Evolutionary conservation across 164 flowering plant genomes (phyloP), one percentile per base, ranked within the genome.

Genomic region (Nymphaea colorata): DNA sequence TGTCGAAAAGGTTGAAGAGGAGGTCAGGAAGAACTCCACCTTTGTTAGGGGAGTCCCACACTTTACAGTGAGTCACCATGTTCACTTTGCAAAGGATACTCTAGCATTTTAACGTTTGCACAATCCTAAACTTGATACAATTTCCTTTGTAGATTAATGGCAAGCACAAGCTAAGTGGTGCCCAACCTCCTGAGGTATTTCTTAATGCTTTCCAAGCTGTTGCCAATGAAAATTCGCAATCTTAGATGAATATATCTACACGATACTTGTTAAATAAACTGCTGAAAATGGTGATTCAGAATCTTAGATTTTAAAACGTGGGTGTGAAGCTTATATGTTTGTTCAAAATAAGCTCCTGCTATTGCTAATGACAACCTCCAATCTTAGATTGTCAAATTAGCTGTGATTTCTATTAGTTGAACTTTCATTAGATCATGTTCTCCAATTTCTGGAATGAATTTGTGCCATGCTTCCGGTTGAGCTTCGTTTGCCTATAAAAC

Each of bases 101-200:
- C 3, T 6, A 2, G 64, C 16, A 7, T 8, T 6, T 61, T 61
- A 2, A n/a, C 25, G 3, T 61, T n/a, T n/a, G n/a, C 2, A 36
- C 8, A 8, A 6, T 36, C 41, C 36, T 61, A 61, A 61, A 61
- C 2, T n/a, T 61, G 64, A 7, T 61, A 8, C 7, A n/a, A 61
- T n/a, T 44, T 69, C 6, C 64, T 60, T 69, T 60, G 64, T 91
- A 89, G 97, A 82, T 91, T 36, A 90, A 94, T 72, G 96, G 86
- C 67, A 85, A 85, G 76, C 76, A 77, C 55, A 77, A 82, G 74
- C 59, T 94, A 59, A 85, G 86, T 71, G 99, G 97, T 64, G 96
- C 81, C 67, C 99, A 88, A 73, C 89, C 90, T 14, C 88, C 97
- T n/a, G 91, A 86, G 66, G 84, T 78, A 45, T 91, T 94, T 76